Conservation (phyloP, 2,329 filamentous ascomycete genomes). For the Niveomyces coronatus region DNA sequence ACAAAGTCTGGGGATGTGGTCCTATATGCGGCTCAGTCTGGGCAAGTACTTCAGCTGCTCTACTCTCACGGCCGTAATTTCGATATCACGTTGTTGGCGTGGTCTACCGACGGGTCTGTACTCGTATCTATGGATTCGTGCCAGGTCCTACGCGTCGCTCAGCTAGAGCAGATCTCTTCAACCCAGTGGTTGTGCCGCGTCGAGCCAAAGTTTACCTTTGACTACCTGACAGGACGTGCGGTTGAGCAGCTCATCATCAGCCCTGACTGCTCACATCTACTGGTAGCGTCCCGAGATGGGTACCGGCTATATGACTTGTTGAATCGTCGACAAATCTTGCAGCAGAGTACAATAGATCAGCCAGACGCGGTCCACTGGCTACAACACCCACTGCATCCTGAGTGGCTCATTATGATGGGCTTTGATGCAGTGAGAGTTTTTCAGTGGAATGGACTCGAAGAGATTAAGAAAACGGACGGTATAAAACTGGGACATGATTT, state of each 20-base stretch:
- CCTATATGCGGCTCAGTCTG: background rate
- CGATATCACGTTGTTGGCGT: background rate
- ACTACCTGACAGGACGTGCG: background rate
- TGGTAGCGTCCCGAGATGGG: background rate
- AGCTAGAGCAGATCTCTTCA: background rate
- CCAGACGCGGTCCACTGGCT: background rate
- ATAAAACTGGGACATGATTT: background rate
- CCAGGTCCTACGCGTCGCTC: background rate
- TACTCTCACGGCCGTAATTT: background rate
- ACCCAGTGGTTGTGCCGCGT: background rate
- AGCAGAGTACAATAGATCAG: background rate
- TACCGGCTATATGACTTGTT: background rate
- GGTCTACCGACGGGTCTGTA: background rate
- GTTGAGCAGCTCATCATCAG: slow-evolving; percentile 1
- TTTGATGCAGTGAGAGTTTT: background rate
- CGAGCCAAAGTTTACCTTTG: background rate
- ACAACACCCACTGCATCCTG: background rate
- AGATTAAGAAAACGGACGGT: background rate
- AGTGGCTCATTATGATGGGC: background rate
- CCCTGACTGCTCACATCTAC: background rate
- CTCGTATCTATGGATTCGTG: background rate
- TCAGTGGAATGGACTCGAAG: background rate
- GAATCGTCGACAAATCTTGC: background rate
- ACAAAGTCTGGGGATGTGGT: background rate
- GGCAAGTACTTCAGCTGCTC: background rate